These are phyloP conservation scores for Echeveria elegans DNA, from an alignment of 164 flowering plant species.

Conservation along the genomic window DNA sequence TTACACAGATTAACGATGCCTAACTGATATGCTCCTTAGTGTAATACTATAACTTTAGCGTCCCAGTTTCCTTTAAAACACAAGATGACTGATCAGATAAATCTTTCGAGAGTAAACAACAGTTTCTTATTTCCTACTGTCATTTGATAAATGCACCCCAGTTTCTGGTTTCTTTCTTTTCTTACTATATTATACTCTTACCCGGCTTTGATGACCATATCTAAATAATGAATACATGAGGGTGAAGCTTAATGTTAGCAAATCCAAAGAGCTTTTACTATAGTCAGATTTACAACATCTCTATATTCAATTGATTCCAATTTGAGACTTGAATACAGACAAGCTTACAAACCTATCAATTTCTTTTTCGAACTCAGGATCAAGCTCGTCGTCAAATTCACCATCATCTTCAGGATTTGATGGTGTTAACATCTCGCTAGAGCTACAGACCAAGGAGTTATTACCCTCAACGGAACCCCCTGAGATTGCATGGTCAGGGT, in stretches of 20 bases:
- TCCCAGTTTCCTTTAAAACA: background rate
- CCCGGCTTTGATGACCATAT: background rate
- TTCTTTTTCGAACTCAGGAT: constrained; percentile 69
- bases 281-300: background rate
- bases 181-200: too few relatives aligned
- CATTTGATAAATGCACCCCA: too few relatives aligned
- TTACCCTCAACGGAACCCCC: constrained; percentile 6
- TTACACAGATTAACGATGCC: too few relatives aligned
- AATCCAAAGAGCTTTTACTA: background rate
- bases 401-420: constrained; percentile 55
- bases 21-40: too few relatives aligned
- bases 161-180: too few relatives aligned
- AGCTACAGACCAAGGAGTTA: constrained; percentile 15
- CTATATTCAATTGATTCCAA: background rate
- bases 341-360: constrained; percentile 51
- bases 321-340: background rate
- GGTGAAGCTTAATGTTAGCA: background rate
- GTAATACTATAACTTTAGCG: background rate
- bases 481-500: background rate
- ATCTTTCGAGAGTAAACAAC: background rate
- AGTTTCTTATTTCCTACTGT: background rate
- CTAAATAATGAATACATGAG: background rate
- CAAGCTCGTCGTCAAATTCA: constrained; percentile 68
- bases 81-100: background rate
- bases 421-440: constrained; percentile 25